These are phyloP conservation scores for Plenodomus biglobosus DNA, from an alignment of 2,329 filamentous ascomycete genomes.

Conservation along the genomic window DNA sequence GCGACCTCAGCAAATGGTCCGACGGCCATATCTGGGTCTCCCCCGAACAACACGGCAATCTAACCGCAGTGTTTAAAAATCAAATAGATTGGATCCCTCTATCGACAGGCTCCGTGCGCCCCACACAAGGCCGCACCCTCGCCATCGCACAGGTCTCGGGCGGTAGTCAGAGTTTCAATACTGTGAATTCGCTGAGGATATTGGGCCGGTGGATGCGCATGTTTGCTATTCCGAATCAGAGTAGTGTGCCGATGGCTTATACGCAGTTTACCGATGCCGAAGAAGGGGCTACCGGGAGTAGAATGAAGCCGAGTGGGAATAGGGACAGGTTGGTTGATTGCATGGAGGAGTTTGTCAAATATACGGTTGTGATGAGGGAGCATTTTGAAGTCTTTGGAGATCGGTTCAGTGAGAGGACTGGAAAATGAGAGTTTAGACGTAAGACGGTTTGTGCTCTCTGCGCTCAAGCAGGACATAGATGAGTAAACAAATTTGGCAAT, in stretches of 20 bases:
- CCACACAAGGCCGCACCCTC: conserved; percentile 66
- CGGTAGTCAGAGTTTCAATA: conserved; percentile 68
- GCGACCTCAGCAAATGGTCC: conserved; percentile 63
- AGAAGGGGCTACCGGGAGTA: conserved; percentile 47
- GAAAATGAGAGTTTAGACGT: conserved; percentile 39
- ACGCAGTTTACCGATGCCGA: conserved; percentile 59
- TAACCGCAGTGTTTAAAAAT: conserved; percentile 69
- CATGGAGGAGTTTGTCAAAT: conserved; percentile 72
- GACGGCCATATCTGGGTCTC: conserved; percentile 68
- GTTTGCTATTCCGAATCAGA: conserved; percentile 68
- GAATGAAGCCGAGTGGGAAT: conserved; percentile 59
- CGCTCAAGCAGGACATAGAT: too few relatives aligned
- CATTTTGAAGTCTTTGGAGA: conserved; percentile 64
- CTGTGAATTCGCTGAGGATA: conserved; percentile 65
- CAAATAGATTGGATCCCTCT: conserved; percentile 72
- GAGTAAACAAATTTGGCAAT: too few relatives aligned
- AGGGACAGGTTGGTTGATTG: conserved; percentile 64
- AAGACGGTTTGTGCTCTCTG: too few relatives aligned
- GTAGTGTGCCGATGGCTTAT: conserved; percentile 64
- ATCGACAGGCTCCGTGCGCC: conserved; percentile 61
- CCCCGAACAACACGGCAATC: conserved; percentile 67
- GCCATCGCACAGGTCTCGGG: conserved; percentile 64
- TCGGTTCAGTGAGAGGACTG: conserved; percentile 62
- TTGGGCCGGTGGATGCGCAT: conserved; percentile 71
- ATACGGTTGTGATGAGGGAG: conserved; percentile 64